phyloP scores from a whole-genome alignment of 257 asterid genomes.

The Coffea eugenioides region DNA sequence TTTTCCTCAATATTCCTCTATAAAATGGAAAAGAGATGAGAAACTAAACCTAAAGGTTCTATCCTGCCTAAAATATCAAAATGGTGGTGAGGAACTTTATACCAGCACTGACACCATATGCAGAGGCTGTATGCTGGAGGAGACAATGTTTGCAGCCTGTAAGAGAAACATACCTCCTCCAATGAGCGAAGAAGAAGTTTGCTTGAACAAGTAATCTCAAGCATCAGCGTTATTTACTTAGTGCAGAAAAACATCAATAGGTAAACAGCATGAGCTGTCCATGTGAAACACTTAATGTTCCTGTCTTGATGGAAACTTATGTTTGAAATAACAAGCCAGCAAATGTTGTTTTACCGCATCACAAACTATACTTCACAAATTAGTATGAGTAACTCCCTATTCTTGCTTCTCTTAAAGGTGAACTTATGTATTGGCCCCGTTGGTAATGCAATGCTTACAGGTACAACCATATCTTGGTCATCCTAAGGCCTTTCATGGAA shows the following conservation, averaged over 20 bases:
- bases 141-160: slow-evolving; percentile 70
- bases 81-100: background rate
- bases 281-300: background rate
- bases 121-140: slow-evolving; percentile 77
- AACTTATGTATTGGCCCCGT: background rate
- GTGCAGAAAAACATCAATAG: background rate
- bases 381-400: background rate
- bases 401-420: background rate
- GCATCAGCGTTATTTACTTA: background rate
- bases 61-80: slow-evolving; percentile 3
- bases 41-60: background rate
- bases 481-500: background rate
- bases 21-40: slow-evolving; percentile 5
- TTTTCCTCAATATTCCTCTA: slow-evolving; percentile 61
- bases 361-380: background rate
- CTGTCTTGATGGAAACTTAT: background rate
- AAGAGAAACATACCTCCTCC: background rate
- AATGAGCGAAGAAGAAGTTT: background rate
- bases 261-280: background rate
- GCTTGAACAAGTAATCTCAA: background rate
- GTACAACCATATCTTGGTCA: background rate
- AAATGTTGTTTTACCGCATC: background rate
- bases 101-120: slow-evolving; percentile 68
- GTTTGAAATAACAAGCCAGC: background rate
- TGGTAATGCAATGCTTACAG: background rate